Base-by-base conservation (phyloP, 2,329 filamentous ascomycete genomes). In the Neopestalotiopsis rosae region DNA sequence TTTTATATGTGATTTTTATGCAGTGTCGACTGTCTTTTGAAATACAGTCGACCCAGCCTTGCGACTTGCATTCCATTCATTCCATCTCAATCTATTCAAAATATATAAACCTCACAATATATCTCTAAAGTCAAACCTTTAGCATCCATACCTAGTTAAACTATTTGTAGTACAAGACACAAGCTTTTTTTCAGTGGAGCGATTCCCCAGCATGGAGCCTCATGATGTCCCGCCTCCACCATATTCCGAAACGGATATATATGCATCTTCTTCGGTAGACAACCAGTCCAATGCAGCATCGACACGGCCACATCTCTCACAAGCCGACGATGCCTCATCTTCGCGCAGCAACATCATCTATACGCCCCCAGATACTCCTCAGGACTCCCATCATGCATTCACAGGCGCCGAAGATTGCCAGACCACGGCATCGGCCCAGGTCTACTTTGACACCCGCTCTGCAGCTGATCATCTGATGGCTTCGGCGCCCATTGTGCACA, bases 161-260 rank as follows among this genome's bases (percentile, higher is more conserved):
- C 17, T n/a, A 52, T 52, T n/a, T 52, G 17, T 49, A n/a, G 6
- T n/a, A 52, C 45, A n/a, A n/a, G 14, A n/a, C 6, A 52, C 45
- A 52, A n/a, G n/a, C 45, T n/a, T 5, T 9, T 20, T 52, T 20
- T 6, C 17, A 20, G 45, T 20, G 45, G 45, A 52, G 9, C 45
- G 45, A 38, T 52, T 52, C 45, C n/a, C 28, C 69, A 72, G 34
- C 57, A 77, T 78, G 72, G 78, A 75, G 67, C 70, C 68, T 14
- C 73, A 77, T 40, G 78, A 86, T 69, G 75, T 77, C 7, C 85
- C 87, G 24, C 87, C 87, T 57, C 87, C 87, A 4, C 88, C 88
- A 5, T 90, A 90, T 73, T 84, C 84, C 52, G 87, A 88, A 76
- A 88, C 85, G 17, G 87, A 89, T 75, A 83, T 87, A 49, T 87